phyloP scores from a whole-genome alignment of 1,139 yeast species.

The Maudiozyma humilis region DNA sequence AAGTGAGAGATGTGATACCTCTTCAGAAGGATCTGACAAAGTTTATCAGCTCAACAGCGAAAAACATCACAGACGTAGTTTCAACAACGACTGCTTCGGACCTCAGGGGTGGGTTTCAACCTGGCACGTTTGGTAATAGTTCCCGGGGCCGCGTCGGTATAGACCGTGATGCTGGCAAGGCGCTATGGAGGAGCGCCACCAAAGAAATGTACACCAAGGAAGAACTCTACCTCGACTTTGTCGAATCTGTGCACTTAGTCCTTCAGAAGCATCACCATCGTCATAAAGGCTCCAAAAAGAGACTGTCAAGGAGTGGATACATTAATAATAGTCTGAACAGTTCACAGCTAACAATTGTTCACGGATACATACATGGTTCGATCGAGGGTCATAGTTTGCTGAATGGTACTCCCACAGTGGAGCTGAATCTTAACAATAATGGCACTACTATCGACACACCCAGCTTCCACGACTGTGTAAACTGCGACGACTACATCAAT shows the following conservation, averaged over 20 bases:
- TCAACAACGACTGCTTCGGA: constrained; percentile 4
- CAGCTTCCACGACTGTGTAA: constrained; percentile 36
- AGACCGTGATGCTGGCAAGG: constrained; percentile 23
- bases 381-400: constrained; percentile 58
- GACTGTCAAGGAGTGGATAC: constrained; percentile 4
- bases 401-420: constrained; percentile 68
- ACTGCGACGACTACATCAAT: constrained; percentile 30
- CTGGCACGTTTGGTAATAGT: not conserved
- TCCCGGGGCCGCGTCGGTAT: not conserved
- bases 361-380: constrained; percentile 56
- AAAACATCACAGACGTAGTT: constrained; percentile 22
- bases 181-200: constrained; percentile 69
- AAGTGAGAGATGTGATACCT: constrained; percentile 66
- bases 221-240: constrained; percentile 73
- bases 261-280: constrained; percentile 1
- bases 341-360: constrained; percentile 13
- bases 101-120: not conserved
- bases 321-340: not conserved
- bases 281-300: not conserved
- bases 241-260: constrained; percentile 45
- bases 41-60: constrained; percentile 36
- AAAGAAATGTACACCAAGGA: constrained; percentile 58
- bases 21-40: constrained; percentile 38
- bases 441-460: constrained; percentile 44
- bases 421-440: constrained; percentile 42